Evolutionary conservation across 768 basidiomycete genomes (phyloP), one percentile per base, ranked within the genome.

Genomic region (Leucosporidium creatinivorum): DNA sequence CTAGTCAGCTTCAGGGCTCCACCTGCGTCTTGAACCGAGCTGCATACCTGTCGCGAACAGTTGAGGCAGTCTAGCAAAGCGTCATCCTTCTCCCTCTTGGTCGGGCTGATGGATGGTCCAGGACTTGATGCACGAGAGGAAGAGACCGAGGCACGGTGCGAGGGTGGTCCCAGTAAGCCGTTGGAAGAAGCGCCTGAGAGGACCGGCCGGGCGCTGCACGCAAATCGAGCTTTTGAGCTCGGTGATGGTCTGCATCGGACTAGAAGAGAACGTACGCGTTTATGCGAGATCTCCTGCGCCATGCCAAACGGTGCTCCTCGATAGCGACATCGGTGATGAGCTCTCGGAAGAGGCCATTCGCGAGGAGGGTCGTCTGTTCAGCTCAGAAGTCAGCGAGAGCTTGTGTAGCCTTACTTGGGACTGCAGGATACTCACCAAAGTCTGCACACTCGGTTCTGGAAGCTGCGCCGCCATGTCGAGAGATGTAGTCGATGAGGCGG

Each of bases 81-180:
- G 30, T 70, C 69, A 49, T 70, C 69, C 52, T 55, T 59, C 3
- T 69, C 63, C 59, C 65, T 71, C 63, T 65, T 67, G n/a, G 23
- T 66, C 28, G 69, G 69, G 36, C 66, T 68, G 28, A 36, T 13
- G 1, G 51, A 36, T 19, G 31, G 57, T 4, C 36, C 57, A 13
- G 57, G 31, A 23, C 57, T 31, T 23, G 57, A 58, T n/a, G 30
- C 57, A 1, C 52, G 52, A n/a, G 52, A 54, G 17, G 30, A 30
- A 15, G 10, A 3, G 7, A 25, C 52, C 12, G 52, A 54, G 8
- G 10, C 57, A 17, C 51, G 33, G 12, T 21, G 21, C 19, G 21
- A 23, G 12, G 26, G 48, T 8, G 60, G 49, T 30, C 39, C 44
- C 18, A 48, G 36, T 19, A 55, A 31, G 54, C 23, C 25, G 51